Base-by-base conservation (phyloP, 1,139 yeast genomes). In the Lodderomyces oxycetoniae region DNA sequence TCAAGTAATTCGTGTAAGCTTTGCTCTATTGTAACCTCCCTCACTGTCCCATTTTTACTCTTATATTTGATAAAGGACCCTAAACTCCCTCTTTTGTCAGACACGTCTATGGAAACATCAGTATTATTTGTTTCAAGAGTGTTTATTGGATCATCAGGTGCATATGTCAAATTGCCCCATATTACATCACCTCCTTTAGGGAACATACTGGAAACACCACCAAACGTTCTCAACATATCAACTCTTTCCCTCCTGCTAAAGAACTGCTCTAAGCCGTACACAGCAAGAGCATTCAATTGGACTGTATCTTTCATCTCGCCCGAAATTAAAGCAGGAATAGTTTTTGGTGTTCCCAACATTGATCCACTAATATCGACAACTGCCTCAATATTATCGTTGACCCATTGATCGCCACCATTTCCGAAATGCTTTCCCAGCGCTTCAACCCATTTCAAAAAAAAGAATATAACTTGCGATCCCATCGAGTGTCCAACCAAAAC, bases 241-340 rank as follows among this genome's bases (percentile, higher is more conserved):
- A 88, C 77, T 44, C 98, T 74, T 61, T 91, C 98, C 41, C 77
- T 74, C 53, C 95, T 74, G 34, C 94, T 83, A 57, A 91, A 88
- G 61, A 89, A 93, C 59, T 85, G 87, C 52, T 91, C 98, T 39
- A 91, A 69, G 2, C 97, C 98, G 50, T 87, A 87, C 42, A 89
- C 88, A 0, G 98, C 98, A 44, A 91, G 63, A 2, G 94, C 82
- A 55, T 91, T 91, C 53, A 91, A 67, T 50, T 91, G 96, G 17
- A 93, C 94, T 0, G 98, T 91, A 54, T 91, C 98, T 56, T 81
- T 86, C 98, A 93, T 91, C 60, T 91, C 98, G 17, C 98, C 98
- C 13, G 96, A 86, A 14, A 93, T 60, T 40, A 91, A 64, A 0
- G 96, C 96, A 0, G 95, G 88, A 21, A 88, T 75, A 0, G 95